Evolutionary conservation across 2,329 filamentous ascomycete genomes (phyloP).

Genomic region (Lachnellula cervina): DNA sequence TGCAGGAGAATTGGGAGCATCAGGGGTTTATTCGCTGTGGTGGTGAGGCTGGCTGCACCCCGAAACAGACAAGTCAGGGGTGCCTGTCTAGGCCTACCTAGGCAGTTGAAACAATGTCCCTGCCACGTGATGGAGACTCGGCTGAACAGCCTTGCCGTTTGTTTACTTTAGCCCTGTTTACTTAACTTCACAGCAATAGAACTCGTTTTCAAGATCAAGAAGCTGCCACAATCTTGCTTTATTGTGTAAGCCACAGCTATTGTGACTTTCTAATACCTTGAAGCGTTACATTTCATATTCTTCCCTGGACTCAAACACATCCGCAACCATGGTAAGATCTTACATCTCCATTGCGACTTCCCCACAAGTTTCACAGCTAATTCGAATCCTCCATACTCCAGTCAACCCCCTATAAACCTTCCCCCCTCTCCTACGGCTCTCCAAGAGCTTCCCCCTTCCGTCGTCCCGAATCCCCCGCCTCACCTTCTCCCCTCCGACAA

Average conservation of each 20-base stretch:
- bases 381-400: slow-evolving; percentile 12
- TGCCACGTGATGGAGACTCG: not conserved
- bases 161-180: not conserved
- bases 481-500: slow-evolving; percentile 59
- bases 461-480: slow-evolving; percentile 57
- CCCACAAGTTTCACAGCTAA: slow-evolving; percentile 5
- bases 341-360: slow-evolving; percentile 17
- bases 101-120: too few species aligned
- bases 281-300: not conserved
- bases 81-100: too few species aligned
- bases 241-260: too few species aligned
- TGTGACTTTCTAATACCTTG: not conserved
- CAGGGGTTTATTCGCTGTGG: too few species aligned
- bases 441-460: slow-evolving; percentile 64
- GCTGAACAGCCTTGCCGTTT: slow-evolving; percentile 3
- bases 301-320: not conserved
- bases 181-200: not conserved
- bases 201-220: not conserved
- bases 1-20: too few species aligned
- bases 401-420: slow-evolving; percentile 59
- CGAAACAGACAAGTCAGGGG: too few species aligned
- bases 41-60: too few species aligned
- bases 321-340: slow-evolving; percentile 9
- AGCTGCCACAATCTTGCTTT: not conserved
- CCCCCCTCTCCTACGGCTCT: slow-evolving; percentile 66